Percentiles rank a stretch among this genome's conserved stretches.
Conservation (phyloP, 805 yeast species). For the Sugiyamaella smithiae region DNA sequence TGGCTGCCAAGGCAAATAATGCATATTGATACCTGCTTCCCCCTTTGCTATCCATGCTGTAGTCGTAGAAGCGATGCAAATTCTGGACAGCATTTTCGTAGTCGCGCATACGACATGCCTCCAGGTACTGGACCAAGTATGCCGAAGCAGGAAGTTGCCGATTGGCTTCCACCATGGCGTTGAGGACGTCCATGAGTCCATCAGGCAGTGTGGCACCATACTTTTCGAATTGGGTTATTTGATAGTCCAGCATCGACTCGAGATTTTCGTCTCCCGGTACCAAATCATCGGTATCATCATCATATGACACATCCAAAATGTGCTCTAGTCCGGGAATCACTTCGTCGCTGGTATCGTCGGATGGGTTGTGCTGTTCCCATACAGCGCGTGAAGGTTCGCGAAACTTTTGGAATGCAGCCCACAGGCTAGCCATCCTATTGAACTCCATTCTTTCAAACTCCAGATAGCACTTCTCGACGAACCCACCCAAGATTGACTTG, state of each 20-base stretch:
- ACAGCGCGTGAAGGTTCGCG: slow-evolving; percentile 22
- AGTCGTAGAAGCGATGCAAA: slow-evolving; percentile 64
- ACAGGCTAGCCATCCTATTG: slow-evolving; percentile 42
- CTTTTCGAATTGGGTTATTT: slow-evolving; percentile 47
- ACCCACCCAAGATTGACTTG: slow-evolving; percentile 24
- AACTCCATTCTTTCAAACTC: slow-evolving; percentile 41
- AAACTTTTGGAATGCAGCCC: slow-evolving; percentile 38
- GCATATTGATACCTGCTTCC: slow-evolving; percentile 74
- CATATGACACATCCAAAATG: not conserved
- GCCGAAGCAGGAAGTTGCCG: slow-evolving; percentile 40
- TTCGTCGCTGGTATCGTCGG: not conserved
- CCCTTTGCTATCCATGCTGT: slow-evolving; percentile 65
- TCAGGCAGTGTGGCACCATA: slow-evolving; percentile 45
- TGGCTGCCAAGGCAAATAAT: slow-evolving; percentile 63
- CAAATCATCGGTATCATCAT: not conserved
- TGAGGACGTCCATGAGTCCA: slow-evolving; percentile 35
- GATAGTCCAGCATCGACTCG: slow-evolving; percentile 44
- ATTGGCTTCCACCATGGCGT: slow-evolving; percentile 39
- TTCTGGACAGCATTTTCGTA: slow-evolving; percentile 54
- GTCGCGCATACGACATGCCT: slow-evolving; percentile 55
- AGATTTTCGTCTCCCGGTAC: slow-evolving; percentile 18
- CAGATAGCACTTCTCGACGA: slow-evolving; percentile 25
- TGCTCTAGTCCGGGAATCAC: not conserved
- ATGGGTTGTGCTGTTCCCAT: not conserved
- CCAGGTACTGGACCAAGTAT: slow-evolving; percentile 60